Evolutionary conservation across 1,284 basidiomycete species (phyloP).

Genomic region (Leucoagaricus sp.): DNA sequence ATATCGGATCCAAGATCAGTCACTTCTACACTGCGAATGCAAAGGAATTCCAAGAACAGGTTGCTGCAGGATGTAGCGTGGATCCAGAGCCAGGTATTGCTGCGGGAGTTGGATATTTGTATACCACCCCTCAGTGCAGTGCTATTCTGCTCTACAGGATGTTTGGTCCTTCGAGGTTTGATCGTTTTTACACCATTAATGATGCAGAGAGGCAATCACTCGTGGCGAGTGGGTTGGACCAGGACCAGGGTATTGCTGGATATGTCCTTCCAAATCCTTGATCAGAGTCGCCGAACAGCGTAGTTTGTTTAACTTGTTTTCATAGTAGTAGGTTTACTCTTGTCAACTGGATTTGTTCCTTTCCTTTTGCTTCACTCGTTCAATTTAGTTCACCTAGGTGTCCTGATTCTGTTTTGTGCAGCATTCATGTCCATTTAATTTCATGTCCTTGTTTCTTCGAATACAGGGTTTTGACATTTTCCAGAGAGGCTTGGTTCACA

Average conservation of each 20-base stretch:
- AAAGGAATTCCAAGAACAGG: not conserved
- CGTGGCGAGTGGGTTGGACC: not conserved
- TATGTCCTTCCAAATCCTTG: slow-evolving; percentile 10
- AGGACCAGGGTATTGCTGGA: slow-evolving; percentile 12
- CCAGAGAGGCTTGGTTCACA: no score
- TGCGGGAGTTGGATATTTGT: slow-evolving; percentile 8
- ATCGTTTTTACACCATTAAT: slow-evolving; percentile 13
- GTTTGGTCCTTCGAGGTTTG: not conserved
- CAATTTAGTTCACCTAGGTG: no score
- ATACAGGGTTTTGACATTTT: no score
- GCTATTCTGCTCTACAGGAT: slow-evolving; percentile 9
- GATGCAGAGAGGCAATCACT: not conserved
- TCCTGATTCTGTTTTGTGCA: no score
- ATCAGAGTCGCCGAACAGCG: no score
- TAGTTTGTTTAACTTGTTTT: no score
- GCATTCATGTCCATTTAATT: no score
- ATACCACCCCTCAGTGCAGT: not conserved
- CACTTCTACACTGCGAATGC: slow-evolving; percentile 11
- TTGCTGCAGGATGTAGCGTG: not conserved
- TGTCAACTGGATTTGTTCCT: no score
- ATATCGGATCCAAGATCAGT: not conserved
- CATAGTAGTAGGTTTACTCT: no score
- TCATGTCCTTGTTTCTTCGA: no score
- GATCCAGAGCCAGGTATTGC: not conserved
- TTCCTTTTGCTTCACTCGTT: no score